Conservation (phyloP, 306 rosid species). For the Oxytropis ochrocephala region DNA sequence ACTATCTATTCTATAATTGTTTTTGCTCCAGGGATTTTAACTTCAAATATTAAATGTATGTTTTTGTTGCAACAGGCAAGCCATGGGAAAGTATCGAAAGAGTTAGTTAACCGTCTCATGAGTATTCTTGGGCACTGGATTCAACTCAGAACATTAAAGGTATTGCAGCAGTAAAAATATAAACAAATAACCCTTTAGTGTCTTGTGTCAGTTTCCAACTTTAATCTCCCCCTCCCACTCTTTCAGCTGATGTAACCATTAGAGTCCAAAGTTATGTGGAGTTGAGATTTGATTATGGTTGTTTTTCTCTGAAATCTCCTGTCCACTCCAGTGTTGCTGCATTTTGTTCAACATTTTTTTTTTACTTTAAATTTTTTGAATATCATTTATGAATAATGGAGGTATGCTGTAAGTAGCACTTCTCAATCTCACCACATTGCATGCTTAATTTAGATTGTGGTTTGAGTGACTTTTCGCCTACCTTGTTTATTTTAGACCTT, state of each 20-base stretch:
- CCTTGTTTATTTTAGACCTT: neutral
- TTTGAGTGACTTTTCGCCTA: neutral
- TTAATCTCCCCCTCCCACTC: neutral
- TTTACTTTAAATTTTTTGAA: slow-evolving; percentile 9
- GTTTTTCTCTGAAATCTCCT: slow-evolving; percentile 1
- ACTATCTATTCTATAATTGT: neutral
- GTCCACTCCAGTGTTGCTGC: neutral
- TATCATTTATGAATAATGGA: slow-evolving; percentile 11
- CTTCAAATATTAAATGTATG: slow-evolving; percentile 13
- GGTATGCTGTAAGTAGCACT: neutral
- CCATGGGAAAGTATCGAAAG: slow-evolving; percentile 89
- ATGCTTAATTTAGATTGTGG: slow-evolving; percentile 10
- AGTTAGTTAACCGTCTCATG: slow-evolving; percentile 87
- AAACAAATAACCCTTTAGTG: neutral
- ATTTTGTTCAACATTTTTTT: neutral
- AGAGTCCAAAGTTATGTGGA: neutral
- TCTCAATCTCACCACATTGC: neutral
- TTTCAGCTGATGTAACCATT: slow-evolving; percentile 2
- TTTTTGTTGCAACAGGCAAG: slow-evolving; percentile 70
- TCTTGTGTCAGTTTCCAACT: slow-evolving; percentile 15
- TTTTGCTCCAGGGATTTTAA: neutral
- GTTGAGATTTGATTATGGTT: neutral
- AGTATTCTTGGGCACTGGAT: slow-evolving; percentile 91
- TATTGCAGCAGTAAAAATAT: slow-evolving; percentile 21
- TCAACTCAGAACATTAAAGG: slow-evolving; percentile 97